Evolutionary conservation across 495 filamentous ascomycete species (phyloP).

Genomic region (Daldinia loculata): DNA sequence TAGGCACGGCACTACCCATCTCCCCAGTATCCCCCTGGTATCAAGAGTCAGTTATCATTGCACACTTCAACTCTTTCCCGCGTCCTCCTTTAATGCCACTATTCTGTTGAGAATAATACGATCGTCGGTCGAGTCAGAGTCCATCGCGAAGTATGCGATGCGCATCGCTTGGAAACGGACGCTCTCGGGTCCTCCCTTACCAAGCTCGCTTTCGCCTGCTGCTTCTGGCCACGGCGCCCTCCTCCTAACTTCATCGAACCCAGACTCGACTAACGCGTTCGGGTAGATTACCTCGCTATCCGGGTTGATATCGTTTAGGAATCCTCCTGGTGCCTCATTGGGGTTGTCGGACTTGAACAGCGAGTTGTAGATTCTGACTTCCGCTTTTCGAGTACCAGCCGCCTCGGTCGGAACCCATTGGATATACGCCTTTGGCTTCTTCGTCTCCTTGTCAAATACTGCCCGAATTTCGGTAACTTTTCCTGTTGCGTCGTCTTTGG

Average conservation of each 20-base stretch:
- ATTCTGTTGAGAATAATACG: constrained; percentile 90
- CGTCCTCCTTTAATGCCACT: constrained; percentile 90
- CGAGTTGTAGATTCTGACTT: constrained; percentile 80
- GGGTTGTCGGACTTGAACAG: constrained; percentile 91
- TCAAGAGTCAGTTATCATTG: neutral
- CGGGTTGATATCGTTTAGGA: constrained; percentile 84
- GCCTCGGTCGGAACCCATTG: constrained; percentile 82
- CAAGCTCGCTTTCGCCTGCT: constrained; percentile 67
- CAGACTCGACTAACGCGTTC: constrained; percentile 83
- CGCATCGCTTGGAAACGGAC: constrained; percentile 94
- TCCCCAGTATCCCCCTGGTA: neutral
- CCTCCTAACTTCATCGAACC: constrained; percentile 78
- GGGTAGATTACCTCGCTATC: constrained; percentile 80
- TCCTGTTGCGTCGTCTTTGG: constrained; percentile 73
- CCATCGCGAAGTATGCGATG: constrained; percentile 85
- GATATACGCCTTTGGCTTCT: constrained; percentile 90
- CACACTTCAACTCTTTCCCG: constrained; percentile 64
- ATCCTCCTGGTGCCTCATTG: constrained; percentile 73
- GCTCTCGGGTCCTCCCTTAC: constrained; percentile 69
- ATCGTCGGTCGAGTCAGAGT: constrained; percentile 78
- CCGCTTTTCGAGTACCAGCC: constrained; percentile 73
- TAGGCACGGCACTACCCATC: neutral
- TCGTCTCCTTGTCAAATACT: constrained; percentile 69
- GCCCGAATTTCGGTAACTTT: constrained; percentile 75
- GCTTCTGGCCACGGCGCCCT: constrained; percentile 85